These are phyloP conservation scores for Ophiosphaerella herpotricha DNA, from an alignment of 2,329 filamentous ascomycete genomes.

Conservation along the genomic window DNA sequence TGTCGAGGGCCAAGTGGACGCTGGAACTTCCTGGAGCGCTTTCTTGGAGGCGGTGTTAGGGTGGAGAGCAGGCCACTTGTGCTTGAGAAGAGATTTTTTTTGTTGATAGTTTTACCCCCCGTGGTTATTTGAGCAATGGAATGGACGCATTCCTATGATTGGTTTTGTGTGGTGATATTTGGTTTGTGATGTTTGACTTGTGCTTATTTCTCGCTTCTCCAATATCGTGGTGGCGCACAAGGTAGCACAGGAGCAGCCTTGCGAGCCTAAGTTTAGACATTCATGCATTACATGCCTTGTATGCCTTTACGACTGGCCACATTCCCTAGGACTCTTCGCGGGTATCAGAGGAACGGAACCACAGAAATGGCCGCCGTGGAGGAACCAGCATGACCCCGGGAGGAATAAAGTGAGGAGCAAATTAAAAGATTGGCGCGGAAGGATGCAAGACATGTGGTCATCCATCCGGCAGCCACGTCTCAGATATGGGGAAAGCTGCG, in stretches of 20 bases:
- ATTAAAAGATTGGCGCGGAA: neutral
- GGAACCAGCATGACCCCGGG: neutral
- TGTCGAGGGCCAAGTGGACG: conserved; percentile 4
- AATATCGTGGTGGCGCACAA: too few species aligned
- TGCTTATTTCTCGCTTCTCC: neutral
- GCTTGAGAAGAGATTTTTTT: neutral
- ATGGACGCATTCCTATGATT: conserved; percentile 3
- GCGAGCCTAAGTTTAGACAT: too few species aligned
- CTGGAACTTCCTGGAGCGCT: conserved; percentile 4
- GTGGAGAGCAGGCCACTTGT: neutral
- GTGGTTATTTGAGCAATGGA: conserved; percentile 2
- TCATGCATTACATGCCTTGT: too few species aligned
- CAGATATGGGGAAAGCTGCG: neutral
- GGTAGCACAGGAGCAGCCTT: too few species aligned
- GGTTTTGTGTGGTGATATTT: neutral
- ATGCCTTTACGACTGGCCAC: too few species aligned
- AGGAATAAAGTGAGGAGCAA: neutral
- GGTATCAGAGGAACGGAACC: too few species aligned
- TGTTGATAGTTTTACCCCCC: conserved; percentile 2
- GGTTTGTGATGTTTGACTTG: neutral
- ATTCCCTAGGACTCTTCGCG: too few species aligned
- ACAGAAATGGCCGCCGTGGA: too few species aligned
- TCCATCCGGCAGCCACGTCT: neutral
- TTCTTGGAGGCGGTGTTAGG: conserved; percentile 6
- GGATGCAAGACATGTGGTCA: neutral